Base-by-base conservation (phyloP, 768 basidiomycete species). In the Suillus alpinus region DNA sequence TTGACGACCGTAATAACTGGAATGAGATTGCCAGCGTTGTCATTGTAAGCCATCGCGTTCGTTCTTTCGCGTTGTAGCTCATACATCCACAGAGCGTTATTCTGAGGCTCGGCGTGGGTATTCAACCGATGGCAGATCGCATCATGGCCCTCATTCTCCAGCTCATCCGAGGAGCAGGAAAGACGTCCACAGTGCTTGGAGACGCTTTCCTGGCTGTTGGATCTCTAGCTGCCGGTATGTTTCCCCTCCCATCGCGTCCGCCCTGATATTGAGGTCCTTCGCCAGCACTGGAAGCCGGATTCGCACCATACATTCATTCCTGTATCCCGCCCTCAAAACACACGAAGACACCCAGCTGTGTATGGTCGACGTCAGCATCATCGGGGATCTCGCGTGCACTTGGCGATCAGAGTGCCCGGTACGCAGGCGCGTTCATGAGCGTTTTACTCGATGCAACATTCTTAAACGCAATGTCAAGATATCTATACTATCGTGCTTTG, bases 1-100 rank as follows among this genome's bases (percentile, higher is more conserved):
- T 88, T 18, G 97, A 99, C 74, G 97, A 99, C 70, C 88, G 93
- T 63, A 95, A 95, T 76, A 99, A 97, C 78, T 97, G 96, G 95
- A 97, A 97, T 70, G 96, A 99, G 72, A n/a, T 81, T 99, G 29
- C 95, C 73, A 87, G 89, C 65, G 91, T 97, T 51, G 81, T 92
- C 57, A 91, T 93, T 58, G 93, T 94, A 69, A 71, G 91, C 78
- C 44, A 6, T 44, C 7, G 6, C 32, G 13, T 55, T 50, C 23
- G 57, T 14, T 39, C n/a, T 23, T 39, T 32, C 20, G 32, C 53
- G 10, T 50, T 32, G 40, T 65, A 34, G 58, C 56, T 44, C 31
- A 63, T 63, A 18, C 57, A n/a, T 41, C 41, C 34, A 7, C 72
- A 96, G 91, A 86, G 86, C 68, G 87, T 95, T 46, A 85, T 94